Evolutionary conservation across 2,329 filamentous ascomycete species (phyloP).

Genomic region (Colletotrichum lini): DNA sequence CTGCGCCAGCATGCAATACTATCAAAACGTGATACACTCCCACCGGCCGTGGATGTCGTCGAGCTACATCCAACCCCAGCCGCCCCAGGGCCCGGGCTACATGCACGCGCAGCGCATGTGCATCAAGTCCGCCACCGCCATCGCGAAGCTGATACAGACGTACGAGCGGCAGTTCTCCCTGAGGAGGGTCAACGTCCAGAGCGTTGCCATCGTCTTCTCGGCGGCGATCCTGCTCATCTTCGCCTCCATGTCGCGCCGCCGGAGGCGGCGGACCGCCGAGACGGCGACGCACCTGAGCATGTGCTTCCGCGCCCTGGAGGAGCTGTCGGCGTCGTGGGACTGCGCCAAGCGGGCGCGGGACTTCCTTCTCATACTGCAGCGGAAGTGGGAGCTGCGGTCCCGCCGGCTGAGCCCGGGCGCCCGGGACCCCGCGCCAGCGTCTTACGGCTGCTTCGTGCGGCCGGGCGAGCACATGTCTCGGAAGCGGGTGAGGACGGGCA

Average conservation of each 20-base stretch:
- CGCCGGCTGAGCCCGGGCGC: not conserved
- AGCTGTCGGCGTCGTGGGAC: slow-evolving; percentile 44
- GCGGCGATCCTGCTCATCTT: slow-evolving; percentile 43
- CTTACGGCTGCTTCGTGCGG: not conserved
- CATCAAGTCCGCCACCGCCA: slow-evolving; percentile 44
- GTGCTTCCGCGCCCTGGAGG: slow-evolving; percentile 47
- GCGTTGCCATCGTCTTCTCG: slow-evolving; percentile 46
- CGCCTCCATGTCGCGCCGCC: slow-evolving; percentile 38
- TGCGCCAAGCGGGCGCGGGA: slow-evolving; percentile 46
- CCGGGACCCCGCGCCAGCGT: not conserved
- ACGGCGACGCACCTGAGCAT: slow-evolving; percentile 42
- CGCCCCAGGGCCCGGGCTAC: slow-evolving; percentile 45
- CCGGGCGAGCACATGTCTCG: not conserved
- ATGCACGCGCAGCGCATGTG: slow-evolving; percentile 45
- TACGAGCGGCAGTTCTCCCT: slow-evolving; percentile 43
- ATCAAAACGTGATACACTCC: slow-evolving; percentile 46
- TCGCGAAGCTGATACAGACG: slow-evolving; percentile 42
- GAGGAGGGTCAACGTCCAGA: slow-evolving; percentile 44
- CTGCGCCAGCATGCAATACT: slow-evolving; percentile 47
- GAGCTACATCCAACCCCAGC: slow-evolving; percentile 41
- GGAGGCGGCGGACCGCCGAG: slow-evolving; percentile 30
- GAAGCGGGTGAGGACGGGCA: slow-evolving; percentile 13
- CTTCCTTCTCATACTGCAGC: slow-evolving; percentile 45
- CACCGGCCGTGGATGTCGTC: slow-evolving; percentile 49
- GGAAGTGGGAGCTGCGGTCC: slow-evolving; percentile 31